Percentiles rank a stretch among this genome's conserved stretches.
Evolutionary conservation across 345 rosid genomes (phyloP).

Genomic region (Odontarrhena argentea): DNA sequence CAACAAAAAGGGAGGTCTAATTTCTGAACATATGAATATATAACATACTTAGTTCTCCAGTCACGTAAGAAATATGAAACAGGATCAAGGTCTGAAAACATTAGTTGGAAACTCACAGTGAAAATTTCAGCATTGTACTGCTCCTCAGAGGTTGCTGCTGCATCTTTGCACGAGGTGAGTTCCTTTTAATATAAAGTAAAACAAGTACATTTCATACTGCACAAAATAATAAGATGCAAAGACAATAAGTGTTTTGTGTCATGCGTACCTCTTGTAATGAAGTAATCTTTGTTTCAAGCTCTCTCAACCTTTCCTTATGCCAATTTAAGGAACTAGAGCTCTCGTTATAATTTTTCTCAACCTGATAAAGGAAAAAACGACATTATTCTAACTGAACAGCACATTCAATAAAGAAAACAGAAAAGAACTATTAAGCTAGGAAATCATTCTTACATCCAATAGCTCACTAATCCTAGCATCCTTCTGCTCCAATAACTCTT

Average conservation of each 20-base stretch:
- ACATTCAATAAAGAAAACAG: background rate
- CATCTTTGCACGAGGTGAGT: conserved; percentile 55
- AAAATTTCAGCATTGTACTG: conserved; percentile 68
- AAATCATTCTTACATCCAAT: conserved; percentile 54
- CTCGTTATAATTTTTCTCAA: conserved; percentile 59
- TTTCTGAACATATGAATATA: too few relatives aligned
- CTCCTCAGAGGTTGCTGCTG: conserved; percentile 74
- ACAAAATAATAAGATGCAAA: conserved; percentile 14
- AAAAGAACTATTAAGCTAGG: conserved; percentile 5
- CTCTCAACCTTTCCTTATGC: conserved; percentile 77
- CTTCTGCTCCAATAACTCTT: conserved; percentile 82
- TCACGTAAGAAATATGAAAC: conserved; percentile 1
- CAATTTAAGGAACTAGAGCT: conserved; percentile 67
- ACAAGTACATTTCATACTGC: conserved; percentile 27
- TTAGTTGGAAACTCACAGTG: conserved; percentile 58
- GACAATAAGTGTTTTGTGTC: background rate
- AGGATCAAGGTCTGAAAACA: conserved; percentile 2
- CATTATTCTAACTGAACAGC: background rate
- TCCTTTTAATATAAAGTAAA: conserved; percentile 33
- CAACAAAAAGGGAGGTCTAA: too few relatives aligned
- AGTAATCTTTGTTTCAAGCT: conserved; percentile 56
- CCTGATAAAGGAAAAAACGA: conserved; percentile 46
- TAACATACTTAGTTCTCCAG: too few relatives aligned
- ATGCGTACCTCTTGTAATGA: conserved; percentile 68
- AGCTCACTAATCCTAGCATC: conserved; percentile 77